Base-by-base conservation (phyloP, 1,284 basidiomycete genomes). In the Boletellus sp. region DNA sequence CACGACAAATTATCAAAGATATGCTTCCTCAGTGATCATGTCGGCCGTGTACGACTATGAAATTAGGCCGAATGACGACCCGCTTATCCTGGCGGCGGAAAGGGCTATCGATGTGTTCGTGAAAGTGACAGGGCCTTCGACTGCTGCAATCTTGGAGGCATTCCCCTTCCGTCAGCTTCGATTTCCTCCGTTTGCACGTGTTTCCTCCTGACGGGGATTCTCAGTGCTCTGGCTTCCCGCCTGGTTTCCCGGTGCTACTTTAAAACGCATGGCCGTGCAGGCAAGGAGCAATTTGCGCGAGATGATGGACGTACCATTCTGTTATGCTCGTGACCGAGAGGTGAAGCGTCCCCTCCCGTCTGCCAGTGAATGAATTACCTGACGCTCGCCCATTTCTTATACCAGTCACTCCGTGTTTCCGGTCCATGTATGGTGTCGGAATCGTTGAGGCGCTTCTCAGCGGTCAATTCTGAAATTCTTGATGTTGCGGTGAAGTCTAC, bases 41-140 rank as follows among this genome's bases (percentile, higher is more conserved):
- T 66, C 61, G n/a, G 53, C 42, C 21, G 62, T 68, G n/a, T 63
- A 63, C 32, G 61, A 65, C 37, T 68, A 63, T 43, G 64, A 68
- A 43, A 64, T 64, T 7, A 30, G 45, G 42, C 55, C 53, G 16
- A 43, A 56, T 16, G 50, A 54, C 25, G 61, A 63, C 48, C 61
- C 61, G 0, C 56, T 63, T 14, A 52, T 63, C 17, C 43, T 60
- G 33, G 51, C 56, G 7, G 65, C 64, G n/a, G 65, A 63, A 45
- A 63, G 29, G 37, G 65, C 65, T 25, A 63, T 63, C 6, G 41
- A 52, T 13, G 56, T 37, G 9, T 63, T 67, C 35, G 36, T 65
- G 3, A 49, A 62, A 35, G 32, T 67, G 14, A 50, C 60, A 3
- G 60, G 49, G 5, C 60, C 58, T 8, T 57, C 57, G 13, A 63